Conservation (phyloP, 148 eudicot species). For the Camellia granthamiana region DNA sequence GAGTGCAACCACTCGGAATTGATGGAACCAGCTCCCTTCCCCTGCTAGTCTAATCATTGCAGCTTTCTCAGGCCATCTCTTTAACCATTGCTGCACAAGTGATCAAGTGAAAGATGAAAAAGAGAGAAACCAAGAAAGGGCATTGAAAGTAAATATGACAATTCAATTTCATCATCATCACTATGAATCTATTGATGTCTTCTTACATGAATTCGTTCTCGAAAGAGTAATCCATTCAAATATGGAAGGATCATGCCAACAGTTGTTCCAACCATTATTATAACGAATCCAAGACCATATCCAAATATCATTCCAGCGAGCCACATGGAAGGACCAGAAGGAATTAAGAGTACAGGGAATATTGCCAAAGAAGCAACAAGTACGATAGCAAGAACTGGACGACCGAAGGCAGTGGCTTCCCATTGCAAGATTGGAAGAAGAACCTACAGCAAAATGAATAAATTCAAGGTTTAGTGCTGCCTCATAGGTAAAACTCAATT, state of each 20-base stretch:
- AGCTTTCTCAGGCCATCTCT: slow-evolving; percentile 86
- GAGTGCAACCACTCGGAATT: slow-evolving; percentile 81
- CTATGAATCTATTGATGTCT: slow-evolving; percentile 16
- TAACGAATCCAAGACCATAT: slow-evolving; percentile 83
- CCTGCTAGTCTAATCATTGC: slow-evolving; percentile 81
- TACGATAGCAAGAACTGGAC: slow-evolving; percentile 78
- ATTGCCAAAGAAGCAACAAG: slow-evolving; percentile 78
- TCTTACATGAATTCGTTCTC: slow-evolving; percentile 82
- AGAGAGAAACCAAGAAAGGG: background rate
- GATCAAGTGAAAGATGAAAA: slow-evolving; percentile 10
- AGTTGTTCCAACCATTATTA: slow-evolving; percentile 89
- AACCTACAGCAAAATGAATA: slow-evolving; percentile 42
- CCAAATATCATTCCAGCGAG: slow-evolving; percentile 97
- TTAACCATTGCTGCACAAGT: slow-evolving; percentile 65
- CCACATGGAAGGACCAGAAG: slow-evolving; percentile 98
- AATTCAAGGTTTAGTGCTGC: slow-evolving; percentile 11
- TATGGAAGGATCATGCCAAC: slow-evolving; percentile 84
- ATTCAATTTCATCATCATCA: background rate
- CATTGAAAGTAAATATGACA: background rate
- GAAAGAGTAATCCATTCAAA: slow-evolving; percentile 64
- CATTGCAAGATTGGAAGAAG: slow-evolving; percentile 80
- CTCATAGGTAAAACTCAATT: background rate
- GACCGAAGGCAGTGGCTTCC: slow-evolving; percentile 93
- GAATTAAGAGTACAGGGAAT: slow-evolving; percentile 77
- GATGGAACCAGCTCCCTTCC: slow-evolving; percentile 83